Evolutionary conservation across 495 filamentous ascomycete species (phyloP), one percentile per base, ranked within the genome.

Genomic region (Podospora appendiculata): DNA sequence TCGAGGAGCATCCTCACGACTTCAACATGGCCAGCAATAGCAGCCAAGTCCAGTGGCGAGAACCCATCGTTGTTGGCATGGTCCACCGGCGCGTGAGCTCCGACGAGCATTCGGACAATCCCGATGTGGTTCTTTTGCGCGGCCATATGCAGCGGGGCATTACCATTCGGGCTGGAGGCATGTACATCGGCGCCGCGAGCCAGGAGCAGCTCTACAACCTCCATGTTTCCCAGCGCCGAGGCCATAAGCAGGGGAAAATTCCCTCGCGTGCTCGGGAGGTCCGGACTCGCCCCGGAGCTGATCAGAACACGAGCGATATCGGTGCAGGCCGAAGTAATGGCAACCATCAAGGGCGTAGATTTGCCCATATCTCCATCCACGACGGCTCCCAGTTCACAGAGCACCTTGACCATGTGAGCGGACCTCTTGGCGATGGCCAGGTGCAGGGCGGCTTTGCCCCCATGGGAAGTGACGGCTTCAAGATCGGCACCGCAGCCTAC

Each of bases 31-130:
- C 68, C 64, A 35, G 51, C 58, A n/a, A 59, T 45, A 25, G 62
- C 63, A 41, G 72, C 72, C 42, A 65, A 19, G 5, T 54, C 57
- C 10, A 74, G 60, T 9, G 69, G 62, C 12, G 69, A 70, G 11
- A 49, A 40, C 4, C 64, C 65, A 34, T 52, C 47, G 6, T 39
- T 47, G 46, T 68, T 55, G 13, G 38, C 42, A 1, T 48, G 51
- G 11, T 63, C 53, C 17, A 67, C 19, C 3, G 48, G 45, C 19
- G 49, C 52, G 2, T 50, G 19, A n/a, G 54, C 58, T 9, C 45
- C 39, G 16, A 59, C 38, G 11, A 64, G 50, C 12, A 57, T 32
- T 33, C 41, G 51, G 34, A 54, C 58, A 4, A 64, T 48, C 8
- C 50, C 54, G 11, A 38, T 33, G 44, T 50, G 45, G 35, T 51